Evolutionary conservation across 1,284 basidiomycete species (phyloP).

Genomic region (Ganoderma lingzhi): DNA sequence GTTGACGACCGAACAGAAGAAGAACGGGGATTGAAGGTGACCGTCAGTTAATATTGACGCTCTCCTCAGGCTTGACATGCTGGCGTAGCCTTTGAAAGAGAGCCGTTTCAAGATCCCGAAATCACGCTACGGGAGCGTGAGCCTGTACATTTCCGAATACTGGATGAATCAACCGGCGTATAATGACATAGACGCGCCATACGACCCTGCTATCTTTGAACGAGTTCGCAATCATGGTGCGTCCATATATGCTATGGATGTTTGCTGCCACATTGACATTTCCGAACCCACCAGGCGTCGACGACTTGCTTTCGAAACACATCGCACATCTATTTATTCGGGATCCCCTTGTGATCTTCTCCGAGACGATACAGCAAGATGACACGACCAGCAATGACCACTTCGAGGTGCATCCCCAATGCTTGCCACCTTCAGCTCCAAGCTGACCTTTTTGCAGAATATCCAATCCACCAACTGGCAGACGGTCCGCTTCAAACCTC

Average conservation of each 20-base stretch:
- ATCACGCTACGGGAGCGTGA: constrained; percentile 96
- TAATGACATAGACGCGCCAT: constrained; percentile 88
- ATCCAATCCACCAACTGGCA: constrained; percentile 99
- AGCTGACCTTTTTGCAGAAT: constrained; percentile 61
- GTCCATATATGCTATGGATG: constrained; percentile 34
- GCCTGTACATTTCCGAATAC: constrained; percentile 91
- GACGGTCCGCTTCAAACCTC: constrained; percentile 98
- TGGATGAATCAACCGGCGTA: constrained; percentile 92
- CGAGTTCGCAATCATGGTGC: constrained; percentile 79
- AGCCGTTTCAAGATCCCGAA: constrained; percentile 88
- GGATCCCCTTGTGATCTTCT: constrained; percentile 96
- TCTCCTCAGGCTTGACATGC: background rate
- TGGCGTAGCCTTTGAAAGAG: constrained; percentile 75
- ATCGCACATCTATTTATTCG: constrained; percentile 97
- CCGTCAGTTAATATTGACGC: background rate
- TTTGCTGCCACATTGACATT: constrained; percentile 9
- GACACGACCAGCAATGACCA: constrained; percentile 91
- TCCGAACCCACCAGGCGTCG: constrained; percentile 69
- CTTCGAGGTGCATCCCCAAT: constrained; percentile 77
- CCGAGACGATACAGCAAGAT: constrained; percentile 94
- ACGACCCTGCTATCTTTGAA: constrained; percentile 78
- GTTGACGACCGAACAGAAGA: constrained; percentile 97
- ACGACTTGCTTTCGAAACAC: constrained; percentile 89
- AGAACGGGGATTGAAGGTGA: constrained; percentile 88
- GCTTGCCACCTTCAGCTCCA: too few relatives aligned